Evolutionary conservation across 331 rosid species (phyloP), one percentile per base, ranked within the genome.

Genomic region (Malus hybrid): DNA sequence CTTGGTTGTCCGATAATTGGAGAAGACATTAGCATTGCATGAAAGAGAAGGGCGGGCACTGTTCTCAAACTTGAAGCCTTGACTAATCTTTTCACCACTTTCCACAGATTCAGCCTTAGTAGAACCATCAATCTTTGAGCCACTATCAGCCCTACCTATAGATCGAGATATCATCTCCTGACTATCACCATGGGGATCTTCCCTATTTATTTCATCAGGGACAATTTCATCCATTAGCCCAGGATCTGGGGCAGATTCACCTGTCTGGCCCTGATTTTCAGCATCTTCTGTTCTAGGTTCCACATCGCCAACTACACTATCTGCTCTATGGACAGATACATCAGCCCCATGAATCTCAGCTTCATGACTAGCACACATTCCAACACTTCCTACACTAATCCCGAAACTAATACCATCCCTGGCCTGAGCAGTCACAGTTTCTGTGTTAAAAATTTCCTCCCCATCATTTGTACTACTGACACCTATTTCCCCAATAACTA

Each of bases 341-440:
- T 92, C 98, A 67, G 96, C 91, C 61, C 99, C 99, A 12, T 87
- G 99, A 72, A 95, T 92, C 83, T 95, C 99, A 83, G 97, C 99
- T 84, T 92, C 99, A 79, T 95, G 97, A 83, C 99, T 95, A 70
- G 98, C 98, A 82, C 99, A 95, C 93, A 95, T 95, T 73, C 99
- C 99, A 62, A 89, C 97, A 86, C 99, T 95, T 54, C 99, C 99
- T 61, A 96, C 99, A 78, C 99, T 95, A 71, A 95, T 80, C 76
- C 99, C 99, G 57, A 92, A 87, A 87, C 99, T 95, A 74, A 90
- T 50, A 78, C 93, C 97, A 78, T 92, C 99, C 76, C 94, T 91
- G 60, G 91, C 98, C 57, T 86, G 99, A 74, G 91, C 96, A 83
- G 93, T 89, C 72, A 86, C 83, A n/a, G 96, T 90, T 80, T 92